These are phyloP conservation scores for Leersia perrieri DNA, from an alignment of 176 grass and related monocot genomes.

Conservation along the genomic window DNA sequence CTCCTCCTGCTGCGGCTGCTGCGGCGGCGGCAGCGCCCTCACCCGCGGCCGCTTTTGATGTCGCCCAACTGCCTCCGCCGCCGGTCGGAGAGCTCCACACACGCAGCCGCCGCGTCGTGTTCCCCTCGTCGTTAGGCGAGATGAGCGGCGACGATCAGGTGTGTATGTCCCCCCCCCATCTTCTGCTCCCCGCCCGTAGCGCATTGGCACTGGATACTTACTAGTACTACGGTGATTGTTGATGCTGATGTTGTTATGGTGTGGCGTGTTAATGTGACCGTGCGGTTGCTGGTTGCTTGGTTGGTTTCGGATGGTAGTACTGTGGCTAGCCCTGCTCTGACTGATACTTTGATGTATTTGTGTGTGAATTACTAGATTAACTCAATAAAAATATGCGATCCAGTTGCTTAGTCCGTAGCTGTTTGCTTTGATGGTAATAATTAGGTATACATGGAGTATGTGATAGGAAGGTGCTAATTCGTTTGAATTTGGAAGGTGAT, in stretches of 20 bases:
- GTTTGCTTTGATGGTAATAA: background rate
- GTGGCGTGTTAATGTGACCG: background rate
- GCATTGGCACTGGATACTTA: slow-evolving; percentile 15
- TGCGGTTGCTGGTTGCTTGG: slow-evolving; percentile 27
- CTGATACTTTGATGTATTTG: background rate
- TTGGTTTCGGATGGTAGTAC: slow-evolving; percentile 3
- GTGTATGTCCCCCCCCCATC: background rate
- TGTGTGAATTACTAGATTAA: background rate
- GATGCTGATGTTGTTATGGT: background rate
- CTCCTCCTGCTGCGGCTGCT: too few relatives aligned
- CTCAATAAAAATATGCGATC: background rate
- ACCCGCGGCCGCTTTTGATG: slow-evolving; percentile 41
- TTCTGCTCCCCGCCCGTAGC: background rate
- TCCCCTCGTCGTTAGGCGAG: slow-evolving; percentile 9
- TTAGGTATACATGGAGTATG: background rate
- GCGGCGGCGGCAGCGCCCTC: too few relatives aligned
- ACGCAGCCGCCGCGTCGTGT: background rate
- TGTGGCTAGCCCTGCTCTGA: background rate
- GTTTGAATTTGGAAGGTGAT: too few relatives aligned
- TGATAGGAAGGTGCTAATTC: too few relatives aligned
- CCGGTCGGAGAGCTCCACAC: slow-evolving; percentile 38
- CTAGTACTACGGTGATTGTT: background rate
- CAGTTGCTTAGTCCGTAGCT: background rate
- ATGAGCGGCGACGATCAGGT: slow-evolving; percentile 59
- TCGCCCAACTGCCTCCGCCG: slow-evolving; percentile 42